Conservation (phyloP, 192 early-diverging fungal genomes). For the Piromyces finnis region DNA sequence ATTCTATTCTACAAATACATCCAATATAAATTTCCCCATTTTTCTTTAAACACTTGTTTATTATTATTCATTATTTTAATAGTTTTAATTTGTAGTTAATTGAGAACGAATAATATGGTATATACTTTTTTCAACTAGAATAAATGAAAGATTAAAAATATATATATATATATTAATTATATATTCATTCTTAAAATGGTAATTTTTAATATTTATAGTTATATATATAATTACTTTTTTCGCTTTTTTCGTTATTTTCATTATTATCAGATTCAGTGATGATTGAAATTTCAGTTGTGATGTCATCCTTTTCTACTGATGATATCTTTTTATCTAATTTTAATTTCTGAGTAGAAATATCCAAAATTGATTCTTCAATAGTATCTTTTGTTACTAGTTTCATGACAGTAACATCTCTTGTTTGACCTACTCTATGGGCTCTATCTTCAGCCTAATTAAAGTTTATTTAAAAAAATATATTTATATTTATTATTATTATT, state of each 20-base stretch:
- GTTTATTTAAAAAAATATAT: no score
- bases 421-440: constrained; percentile 52
- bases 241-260: neutral
- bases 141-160: no score
- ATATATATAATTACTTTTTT: neutral
- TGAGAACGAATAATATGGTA: neutral
- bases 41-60: no score
- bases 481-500: no score
- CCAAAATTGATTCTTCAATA: constrained; percentile 53
- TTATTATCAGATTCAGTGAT: neutral
- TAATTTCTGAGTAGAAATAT: constrained; percentile 35
- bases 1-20: no score
- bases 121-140: neutral
- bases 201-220: no score
- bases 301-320: neutral
- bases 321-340: constrained; percentile 22
- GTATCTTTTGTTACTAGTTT: constrained; percentile 45
- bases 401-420: constrained; percentile 54
- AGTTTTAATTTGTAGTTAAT: neutral
- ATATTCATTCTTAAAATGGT: no score
- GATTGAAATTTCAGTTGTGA: neutral
- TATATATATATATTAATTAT: no score
- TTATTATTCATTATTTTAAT: no score
- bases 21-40: no score
- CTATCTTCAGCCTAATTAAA: neutral